Evolutionary conservation across 1,139 yeast genomes (phyloP), one percentile per base, ranked within the genome.

Genomic region (Komagataea norvegica): DNA sequence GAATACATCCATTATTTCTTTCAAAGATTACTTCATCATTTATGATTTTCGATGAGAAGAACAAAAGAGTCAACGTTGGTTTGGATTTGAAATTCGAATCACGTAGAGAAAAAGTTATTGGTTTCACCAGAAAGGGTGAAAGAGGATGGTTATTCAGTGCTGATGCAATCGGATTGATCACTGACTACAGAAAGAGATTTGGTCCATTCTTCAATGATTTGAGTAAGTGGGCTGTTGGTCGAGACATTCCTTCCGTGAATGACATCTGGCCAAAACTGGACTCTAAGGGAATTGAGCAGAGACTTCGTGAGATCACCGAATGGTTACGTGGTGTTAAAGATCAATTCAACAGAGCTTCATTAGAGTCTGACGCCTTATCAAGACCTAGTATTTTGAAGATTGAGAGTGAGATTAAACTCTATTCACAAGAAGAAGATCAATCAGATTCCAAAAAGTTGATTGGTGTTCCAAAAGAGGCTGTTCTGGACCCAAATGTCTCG

Each of bases 101-200:
- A 24, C 77, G 77, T 49, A 76, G 87, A 52, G 74, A 77, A 53
- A 91, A 89, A 61, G 97, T 86, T 6, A 69, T 89, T 47, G 98
- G 98, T 2, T 89, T 79, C 61, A 77, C 96, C 5, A 74, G 79
- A 46, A 78, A 79, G 51, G 67, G 65, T 32, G 77, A 73, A 17
- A 76, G 70, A 43, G 79, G 78, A 31, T 93, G 98, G 98, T 89
- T 80, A 51, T 91, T 69, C 60, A 84, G 94, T 44, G 77, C 77
- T 11, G 67, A 83, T 51, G 94, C 97, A 1, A 62, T 84, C 29
- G 69, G 74, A 28, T 66, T 89, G 48, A 62, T 91, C 32, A 66
- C 68, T 36, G 79, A 74, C 23, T 93, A 87, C 58, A 65, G 68
- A 52, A 52, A 57, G 11, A 67, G 67, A 40, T 89, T 84, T 63